A percentile compares a stretch with the other conserved stretches of the same genome.
Evolutionary conservation across 306 rosid species (phyloP).

Genomic region (Lathyrus sativus): DNA sequence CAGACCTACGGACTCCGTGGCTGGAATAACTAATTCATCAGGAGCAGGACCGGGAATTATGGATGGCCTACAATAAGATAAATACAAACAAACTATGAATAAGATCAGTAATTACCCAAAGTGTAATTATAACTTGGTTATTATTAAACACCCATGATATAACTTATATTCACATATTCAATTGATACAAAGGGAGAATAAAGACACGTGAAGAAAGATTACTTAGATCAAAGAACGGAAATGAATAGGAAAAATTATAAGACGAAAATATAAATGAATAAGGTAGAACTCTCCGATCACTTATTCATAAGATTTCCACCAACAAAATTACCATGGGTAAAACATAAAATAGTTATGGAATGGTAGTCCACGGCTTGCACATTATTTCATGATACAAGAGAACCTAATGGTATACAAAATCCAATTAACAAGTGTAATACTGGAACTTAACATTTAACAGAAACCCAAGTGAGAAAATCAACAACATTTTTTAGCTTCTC

Average conservation of each 20-base stretch:
- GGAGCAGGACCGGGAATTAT: slow-evolving; percentile 96
- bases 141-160: slow-evolving; percentile 11
- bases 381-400: slow-evolving; percentile 13
- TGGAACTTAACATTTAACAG: neutral
- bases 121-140: slow-evolving; percentile 28
- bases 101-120: slow-evolving; percentile 19
- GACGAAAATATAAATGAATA: slow-evolving; percentile 1
- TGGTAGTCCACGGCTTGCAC: slow-evolving; percentile 6
- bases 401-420: neutral
- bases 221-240: neutral
- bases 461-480: neutral
- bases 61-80: slow-evolving; percentile 68
- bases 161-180: slow-evolving; percentile 7
- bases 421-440: slow-evolving; percentile 1
- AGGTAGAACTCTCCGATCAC: neutral
- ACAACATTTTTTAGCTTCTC: neutral
- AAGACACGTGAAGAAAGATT: slow-evolving; percentile 15
- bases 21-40: slow-evolving; percentile 86
- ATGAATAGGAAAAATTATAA: neutral
- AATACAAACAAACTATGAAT: slow-evolving; percentile 29
- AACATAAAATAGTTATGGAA: slow-evolving; percentile 3
- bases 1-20: slow-evolving; percentile 89
- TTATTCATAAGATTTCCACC: neutral
- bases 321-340: slow-evolving; percentile 8
- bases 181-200: slow-evolving; percentile 27